phyloP scores from a whole-genome alignment of 768 basidiomycete genomes.

The Candolleomyces aberdarensis region DNA sequence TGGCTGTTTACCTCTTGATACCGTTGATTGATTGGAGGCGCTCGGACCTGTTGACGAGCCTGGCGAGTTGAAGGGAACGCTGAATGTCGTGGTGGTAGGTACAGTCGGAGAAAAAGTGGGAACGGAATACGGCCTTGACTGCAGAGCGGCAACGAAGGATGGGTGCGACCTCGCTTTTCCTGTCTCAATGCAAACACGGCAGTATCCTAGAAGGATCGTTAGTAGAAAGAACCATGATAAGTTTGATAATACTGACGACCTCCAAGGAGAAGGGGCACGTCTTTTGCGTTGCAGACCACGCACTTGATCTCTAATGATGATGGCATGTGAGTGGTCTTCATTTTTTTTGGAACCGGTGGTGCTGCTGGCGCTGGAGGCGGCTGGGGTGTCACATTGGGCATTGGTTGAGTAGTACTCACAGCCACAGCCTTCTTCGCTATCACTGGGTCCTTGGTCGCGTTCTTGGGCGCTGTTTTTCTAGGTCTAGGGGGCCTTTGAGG shows the following conservation, averaged over 20 bases:
- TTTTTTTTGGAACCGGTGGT: background rate
- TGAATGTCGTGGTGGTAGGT: background rate
- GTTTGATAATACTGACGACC: conserved; percentile 51
- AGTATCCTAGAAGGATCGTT: conserved; percentile 47
- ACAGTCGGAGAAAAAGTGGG: background rate
- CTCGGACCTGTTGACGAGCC: background rate
- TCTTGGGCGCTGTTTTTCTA: conserved; percentile 28
- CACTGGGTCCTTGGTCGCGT: too few species aligned
- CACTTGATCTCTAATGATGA: conserved; percentile 40
- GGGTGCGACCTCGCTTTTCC: conserved; percentile 37
- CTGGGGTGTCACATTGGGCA: background rate
- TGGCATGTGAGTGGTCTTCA: conserved; percentile 3
- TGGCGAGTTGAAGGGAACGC: background rate
- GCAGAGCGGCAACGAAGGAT: background rate
- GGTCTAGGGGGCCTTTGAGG: conserved; percentile 22
- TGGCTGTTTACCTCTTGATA: background rate
- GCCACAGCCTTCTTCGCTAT: too few species aligned
- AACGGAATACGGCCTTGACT: background rate
- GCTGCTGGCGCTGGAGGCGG: background rate
- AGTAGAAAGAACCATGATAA: background rate
- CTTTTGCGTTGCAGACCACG: conserved; percentile 56
- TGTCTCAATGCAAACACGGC: conserved; percentile 62
- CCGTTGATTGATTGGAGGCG: background rate
- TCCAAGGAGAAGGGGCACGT: conserved; percentile 74
- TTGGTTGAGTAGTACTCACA: too few species aligned